These are phyloP conservation scores for Hirschioporus abietinus DNA, from an alignment of 768 basidiomycete genomes.

Conservation along the genomic window DNA sequence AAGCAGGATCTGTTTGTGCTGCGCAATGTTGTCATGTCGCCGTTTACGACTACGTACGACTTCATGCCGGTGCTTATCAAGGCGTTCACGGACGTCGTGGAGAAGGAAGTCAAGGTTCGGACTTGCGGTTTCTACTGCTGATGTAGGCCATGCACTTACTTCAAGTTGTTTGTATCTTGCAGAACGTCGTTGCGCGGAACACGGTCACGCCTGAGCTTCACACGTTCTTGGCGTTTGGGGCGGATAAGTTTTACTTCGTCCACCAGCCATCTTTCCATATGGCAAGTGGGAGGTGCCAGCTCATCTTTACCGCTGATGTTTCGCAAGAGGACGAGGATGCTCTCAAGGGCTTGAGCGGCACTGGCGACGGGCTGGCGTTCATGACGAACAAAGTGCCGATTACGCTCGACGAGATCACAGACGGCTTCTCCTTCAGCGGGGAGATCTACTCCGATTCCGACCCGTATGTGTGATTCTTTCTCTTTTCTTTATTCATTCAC, in stretches of 20 bases:
- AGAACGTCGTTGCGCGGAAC: slow-evolving; percentile 22
- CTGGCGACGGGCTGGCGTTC: not conserved
- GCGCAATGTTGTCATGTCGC: slow-evolving; percentile 36
- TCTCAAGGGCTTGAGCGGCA: not conserved
- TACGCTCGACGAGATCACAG: not conserved
- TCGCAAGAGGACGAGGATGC: not conserved
- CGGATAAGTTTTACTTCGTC: slow-evolving; percentile 26
- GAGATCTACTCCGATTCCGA: not conserved
- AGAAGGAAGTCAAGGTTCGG: slow-evolving; percentile 30
- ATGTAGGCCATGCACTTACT: too few relatives aligned
- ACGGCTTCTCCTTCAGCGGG: not conserved
- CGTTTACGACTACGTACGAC: slow-evolving; percentile 23
- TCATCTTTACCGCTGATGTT: slow-evolving; percentile 30
- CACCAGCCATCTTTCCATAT: slow-evolving; percentile 32
- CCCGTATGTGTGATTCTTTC: not conserved
- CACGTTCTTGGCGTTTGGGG: slow-evolving; percentile 34
- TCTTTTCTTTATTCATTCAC: too few relatives aligned
- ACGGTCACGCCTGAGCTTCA: slow-evolving; percentile 26
- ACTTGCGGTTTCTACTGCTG: too few relatives aligned
- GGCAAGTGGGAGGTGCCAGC: slow-evolving; percentile 32
- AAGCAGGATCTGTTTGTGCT: slow-evolving; percentile 31
- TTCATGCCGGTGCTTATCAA: slow-evolving; percentile 21
- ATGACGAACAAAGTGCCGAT: not conserved
- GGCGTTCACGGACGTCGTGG: slow-evolving; percentile 26
- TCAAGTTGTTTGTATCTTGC: not conserved